phyloP scores from a whole-genome alignment of 139 green algal genomes.

The Dunaliella sp. region DNA sequence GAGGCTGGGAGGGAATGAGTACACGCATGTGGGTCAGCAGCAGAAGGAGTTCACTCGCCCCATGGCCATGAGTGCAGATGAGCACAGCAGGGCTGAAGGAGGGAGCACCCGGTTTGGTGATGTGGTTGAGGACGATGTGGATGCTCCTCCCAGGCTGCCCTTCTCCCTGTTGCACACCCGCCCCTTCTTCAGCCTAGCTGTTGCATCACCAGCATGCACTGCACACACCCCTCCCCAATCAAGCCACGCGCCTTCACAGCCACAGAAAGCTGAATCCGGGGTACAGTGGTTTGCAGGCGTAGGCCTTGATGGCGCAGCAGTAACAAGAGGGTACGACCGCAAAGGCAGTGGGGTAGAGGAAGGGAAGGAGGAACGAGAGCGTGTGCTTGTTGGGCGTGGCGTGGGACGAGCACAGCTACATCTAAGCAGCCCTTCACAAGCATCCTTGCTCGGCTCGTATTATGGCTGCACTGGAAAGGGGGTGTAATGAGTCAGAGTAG shows the following conservation, averaged over 20 bases:
- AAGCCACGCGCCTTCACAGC: too few relatives aligned
- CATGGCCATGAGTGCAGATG: neutral
- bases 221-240: too few relatives aligned
- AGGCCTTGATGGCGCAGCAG: too few relatives aligned
- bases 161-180: neutral
- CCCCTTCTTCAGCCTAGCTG: neutral
- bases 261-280: too few relatives aligned
- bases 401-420: neutral
- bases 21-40: neutral
- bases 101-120: neutral
- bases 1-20: neutral
- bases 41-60: neutral
- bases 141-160: conserved; percentile 4
- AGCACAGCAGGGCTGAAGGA: neutral
- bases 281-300: too few relatives aligned
- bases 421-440: neutral
- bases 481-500: too few relatives aligned
- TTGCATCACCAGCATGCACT: too few relatives aligned
- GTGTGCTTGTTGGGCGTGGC: neutral
- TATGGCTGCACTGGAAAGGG: neutral
- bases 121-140: neutral
- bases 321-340: too few relatives aligned
- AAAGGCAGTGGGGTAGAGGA: neutral
- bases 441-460: neutral
- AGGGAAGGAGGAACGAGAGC: neutral